A percentile compares a stretch with the other conserved stretches of the same genome.
Conservation (phyloP, 345 rosid species). For the Citrus hindsii region DNA sequence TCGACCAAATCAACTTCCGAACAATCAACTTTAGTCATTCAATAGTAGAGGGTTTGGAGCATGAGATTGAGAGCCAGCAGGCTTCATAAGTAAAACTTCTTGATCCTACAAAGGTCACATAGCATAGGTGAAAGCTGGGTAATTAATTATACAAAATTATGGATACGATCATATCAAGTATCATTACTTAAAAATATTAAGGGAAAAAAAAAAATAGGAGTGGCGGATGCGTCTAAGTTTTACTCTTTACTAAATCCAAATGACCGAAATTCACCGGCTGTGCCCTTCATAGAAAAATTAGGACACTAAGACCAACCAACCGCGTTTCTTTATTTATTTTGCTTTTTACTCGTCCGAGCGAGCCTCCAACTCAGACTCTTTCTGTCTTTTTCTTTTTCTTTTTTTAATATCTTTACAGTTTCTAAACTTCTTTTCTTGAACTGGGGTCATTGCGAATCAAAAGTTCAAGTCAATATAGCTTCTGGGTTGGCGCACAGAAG, state of each 20-base stretch:
- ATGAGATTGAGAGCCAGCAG: no score
- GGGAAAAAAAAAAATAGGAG: not conserved
- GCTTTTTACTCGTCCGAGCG: not conserved
- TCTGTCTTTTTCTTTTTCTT: not conserved
- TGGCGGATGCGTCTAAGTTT: not conserved
- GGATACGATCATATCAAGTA: no score
- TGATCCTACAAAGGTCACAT: no score
- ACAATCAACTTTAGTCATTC: no score
- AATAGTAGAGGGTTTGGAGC: no score
- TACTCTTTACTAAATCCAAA: not conserved
- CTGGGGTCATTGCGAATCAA: not conserved
- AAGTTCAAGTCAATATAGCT: not conserved
- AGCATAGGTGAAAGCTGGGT: no score
- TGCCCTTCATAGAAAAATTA: not conserved
- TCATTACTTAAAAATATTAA: not conserved
- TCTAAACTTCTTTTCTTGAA: not conserved
- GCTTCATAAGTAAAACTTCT: no score
- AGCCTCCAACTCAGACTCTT: constrained; percentile 10
- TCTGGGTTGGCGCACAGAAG: not conserved
- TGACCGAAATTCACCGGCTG: not conserved
- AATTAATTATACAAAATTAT: no score
- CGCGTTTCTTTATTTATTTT: not conserved
- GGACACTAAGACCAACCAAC: no score
- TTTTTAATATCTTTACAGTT: not conserved
- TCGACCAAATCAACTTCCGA: no score